A percentile compares a stretch with the other conserved stretches of the same genome.
Evolutionary conservation across 768 basidiomycete genomes (phyloP).

Genomic region (Auriscalpium orientale): DNA sequence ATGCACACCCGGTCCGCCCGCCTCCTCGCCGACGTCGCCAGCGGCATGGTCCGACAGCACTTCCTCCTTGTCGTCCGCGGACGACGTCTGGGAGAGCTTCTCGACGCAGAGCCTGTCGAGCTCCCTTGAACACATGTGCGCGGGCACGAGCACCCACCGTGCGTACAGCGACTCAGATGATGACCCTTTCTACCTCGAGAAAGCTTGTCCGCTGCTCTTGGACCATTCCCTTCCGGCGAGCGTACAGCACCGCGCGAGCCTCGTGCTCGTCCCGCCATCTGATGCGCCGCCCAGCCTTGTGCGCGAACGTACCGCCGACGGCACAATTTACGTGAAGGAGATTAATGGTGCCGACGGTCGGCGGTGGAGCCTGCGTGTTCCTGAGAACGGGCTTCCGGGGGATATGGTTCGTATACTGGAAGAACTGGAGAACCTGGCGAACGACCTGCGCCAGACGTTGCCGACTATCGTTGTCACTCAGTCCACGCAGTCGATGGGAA

Average conservation of each 20-base stretch:
- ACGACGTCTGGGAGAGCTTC: not conserved
- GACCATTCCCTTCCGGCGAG: not conserved
- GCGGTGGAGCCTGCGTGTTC: constrained; percentile 14
- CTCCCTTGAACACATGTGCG: not conserved
- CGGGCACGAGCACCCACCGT: not conserved
- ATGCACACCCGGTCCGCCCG: not conserved
- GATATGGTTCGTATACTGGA: constrained; percentile 14
- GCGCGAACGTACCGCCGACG: constrained; percentile 8
- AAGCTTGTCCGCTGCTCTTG: not conserved
- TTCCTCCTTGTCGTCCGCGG: not conserved
- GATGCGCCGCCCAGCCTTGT: constrained; percentile 8
- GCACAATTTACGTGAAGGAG: constrained; percentile 12
- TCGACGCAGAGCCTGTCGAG: not conserved
- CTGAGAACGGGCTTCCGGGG: constrained; percentile 11
- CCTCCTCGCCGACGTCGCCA: not conserved
- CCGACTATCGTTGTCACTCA: constrained; percentile 13
- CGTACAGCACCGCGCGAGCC: constrained; percentile 8
- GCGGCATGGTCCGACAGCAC: not conserved
- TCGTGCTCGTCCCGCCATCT: constrained; percentile 6
- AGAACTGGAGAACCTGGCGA: constrained; percentile 11
- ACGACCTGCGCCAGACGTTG: constrained; percentile 8
- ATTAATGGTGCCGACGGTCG: constrained; percentile 12
- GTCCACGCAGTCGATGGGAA: constrained; percentile 7
- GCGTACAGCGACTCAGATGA: constrained; percentile 3
- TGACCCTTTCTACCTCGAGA: constrained; percentile 13